Evolutionary conservation across 2,329 filamentous ascomycete species (phyloP).

Genomic region (Penicillium palitans): DNA sequence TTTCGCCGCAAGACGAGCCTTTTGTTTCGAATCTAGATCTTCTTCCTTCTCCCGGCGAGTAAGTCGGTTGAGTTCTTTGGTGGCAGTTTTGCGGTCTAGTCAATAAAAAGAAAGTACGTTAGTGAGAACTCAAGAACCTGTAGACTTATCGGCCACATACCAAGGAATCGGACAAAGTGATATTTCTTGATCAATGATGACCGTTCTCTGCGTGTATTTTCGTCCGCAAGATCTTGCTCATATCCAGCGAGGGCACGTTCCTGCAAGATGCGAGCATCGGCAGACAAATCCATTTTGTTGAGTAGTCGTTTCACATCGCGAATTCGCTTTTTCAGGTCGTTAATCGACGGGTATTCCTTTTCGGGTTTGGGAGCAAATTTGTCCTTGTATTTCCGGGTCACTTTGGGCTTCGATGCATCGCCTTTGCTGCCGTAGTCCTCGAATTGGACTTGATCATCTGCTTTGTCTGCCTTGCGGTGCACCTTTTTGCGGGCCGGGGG

Average conservation of each 20-base stretch:
- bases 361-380: conserved; percentile 26
- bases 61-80: conserved; percentile 40
- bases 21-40: conserved; percentile 30
- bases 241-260: conserved; percentile 60
- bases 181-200: conserved; percentile 61
- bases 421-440: conserved; percentile 15
- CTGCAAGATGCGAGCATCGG: conserved; percentile 57
- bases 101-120: conserved; percentile 1
- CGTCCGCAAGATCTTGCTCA: conserved; percentile 56
- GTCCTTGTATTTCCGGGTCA: conserved; percentile 22
- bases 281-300: conserved; percentile 51
- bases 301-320: conserved; percentile 58
- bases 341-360: conserved; percentile 41
- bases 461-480: conserved; percentile 17
- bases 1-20: conserved; percentile 31
- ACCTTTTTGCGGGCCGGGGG: conserved; percentile 29
- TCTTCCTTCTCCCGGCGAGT: conserved; percentile 41
- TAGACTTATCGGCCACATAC: conserved; percentile 25
- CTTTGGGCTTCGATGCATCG: conserved; percentile 11
- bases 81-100: conserved; percentile 46
- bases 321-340: conserved; percentile 57
- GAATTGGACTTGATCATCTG: conserved; percentile 13
- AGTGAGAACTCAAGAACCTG: conserved; percentile 5
- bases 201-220: conserved; percentile 51
- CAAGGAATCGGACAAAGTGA: conserved; percentile 67